Base-by-base conservation (phyloP, 1,139 yeast genomes). In the Chernovozyma sophiae-reginae region DNA sequence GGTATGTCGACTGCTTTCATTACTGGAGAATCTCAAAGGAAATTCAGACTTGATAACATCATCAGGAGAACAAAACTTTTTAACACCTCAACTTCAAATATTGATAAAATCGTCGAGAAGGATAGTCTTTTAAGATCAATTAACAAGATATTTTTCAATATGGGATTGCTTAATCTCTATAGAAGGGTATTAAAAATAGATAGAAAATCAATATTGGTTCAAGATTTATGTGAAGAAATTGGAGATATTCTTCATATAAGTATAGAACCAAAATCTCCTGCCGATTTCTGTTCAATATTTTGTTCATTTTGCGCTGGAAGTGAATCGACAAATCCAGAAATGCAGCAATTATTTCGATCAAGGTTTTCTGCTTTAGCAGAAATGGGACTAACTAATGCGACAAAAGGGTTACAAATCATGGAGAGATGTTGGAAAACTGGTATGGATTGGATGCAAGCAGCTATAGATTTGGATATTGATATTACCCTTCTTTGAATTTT, bases 261-360 rank as follows among this genome's bases (percentile, higher is more conserved):
- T 33, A 66, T 80, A 4, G 71, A 65, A 18, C 56, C 69, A 4
- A 58, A 60, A 7, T 64, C 77, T 1, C 70, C 84, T 1, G 77
- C 80, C 2, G 79, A 77, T 26, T 60, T 75, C 3, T 77, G 86
- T 46, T 60, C 77, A 3, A 64, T 77, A 1, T 75, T 78, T 42
- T 74, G 81, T 25, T 51, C 72, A 11, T 79, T 80, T 49, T 66
- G 77, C 33, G 77, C 80, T 34, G 86, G 79, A 4, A 77, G 83
- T 57, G 86, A 80, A 43, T 66, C 74, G 7, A 42, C 68, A 13
- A 67, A 70, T 38, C 48, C 48, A 1, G 49, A 51, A 1, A 49
- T 53, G 40, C 58, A 74, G 33, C 42, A 43, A 1, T 58, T 72
- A 20, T 75, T 68, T 46, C 42, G 52, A 15, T 51, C 57, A 2